Evolutionary conservation across 441 rosid species (phyloP), one percentile per base, ranked within the genome.

Genomic region (Isatis lusitanica): DNA sequence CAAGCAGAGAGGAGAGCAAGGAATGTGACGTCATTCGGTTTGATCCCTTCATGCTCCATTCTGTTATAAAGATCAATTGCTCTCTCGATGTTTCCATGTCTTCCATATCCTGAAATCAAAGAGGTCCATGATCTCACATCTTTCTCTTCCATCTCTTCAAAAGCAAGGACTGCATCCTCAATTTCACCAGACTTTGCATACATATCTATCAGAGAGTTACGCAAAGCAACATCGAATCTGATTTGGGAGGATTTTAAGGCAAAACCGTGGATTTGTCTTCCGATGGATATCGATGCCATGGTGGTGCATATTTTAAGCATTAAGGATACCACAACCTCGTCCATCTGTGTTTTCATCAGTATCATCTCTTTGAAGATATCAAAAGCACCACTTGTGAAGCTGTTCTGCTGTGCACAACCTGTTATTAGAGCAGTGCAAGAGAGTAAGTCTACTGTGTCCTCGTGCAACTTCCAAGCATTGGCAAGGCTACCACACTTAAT

Each of bases 41-140:
- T 79, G 75, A 87, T 59, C 47, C 90, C 92, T 78, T 84, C 83
- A 67, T 13, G 42, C 74, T 86, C 90, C 96, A 92, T 90, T 85
- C 66, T 78, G 83, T 83, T 81, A 68, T 80, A 87, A 35, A 92
- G 73, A 59, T 78, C 81, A 38, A 87, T 74, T 33, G 94, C 93
- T 78, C 85, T 83, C 10, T 79, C 81, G 38, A 88, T 88, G 59
- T 72, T 57, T 38, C 96, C 98, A 80, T 92, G 88, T 78, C 82
- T 85, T 24, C 86, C 98, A 62, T 86, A 90, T 50, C 91, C 93
- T 72, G 81, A 78, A 74, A 90, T 87, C 76, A 92, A 74, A 57
- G 95, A 83, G 65, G 93, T 92, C 93, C 92, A 90, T n/a, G 95
- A 85, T 76, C 88, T 83, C 68, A 92, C 90, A 83, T 90, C 86